phyloP scores from a whole-genome alignment of 441 rosid genomes.

The Lepidium campestre region DNA sequence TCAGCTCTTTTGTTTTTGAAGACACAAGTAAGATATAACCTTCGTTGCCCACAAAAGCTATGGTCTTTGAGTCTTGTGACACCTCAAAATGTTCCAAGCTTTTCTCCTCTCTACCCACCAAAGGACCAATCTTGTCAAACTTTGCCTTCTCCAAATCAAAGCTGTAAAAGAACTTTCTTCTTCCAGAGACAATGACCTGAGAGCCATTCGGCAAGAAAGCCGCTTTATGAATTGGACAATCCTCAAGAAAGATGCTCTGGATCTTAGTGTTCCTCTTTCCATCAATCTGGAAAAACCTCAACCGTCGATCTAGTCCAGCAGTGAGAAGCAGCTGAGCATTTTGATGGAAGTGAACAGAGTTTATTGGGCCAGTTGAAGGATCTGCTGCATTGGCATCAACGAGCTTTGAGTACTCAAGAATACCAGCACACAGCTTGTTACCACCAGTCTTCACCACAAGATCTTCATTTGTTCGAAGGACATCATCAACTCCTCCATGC shows the following conservation, averaged over 20 bases:
- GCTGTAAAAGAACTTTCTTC: conserved; percentile 86
- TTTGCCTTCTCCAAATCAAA: conserved; percentile 77
- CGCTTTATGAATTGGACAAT: conserved; percentile 76
- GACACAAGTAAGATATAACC: conserved; percentile 82
- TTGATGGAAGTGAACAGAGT: conserved; percentile 80
- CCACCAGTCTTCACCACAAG: conserved; percentile 60
- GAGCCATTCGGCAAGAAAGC: conserved; percentile 84
- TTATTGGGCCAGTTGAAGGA: conserved; percentile 57
- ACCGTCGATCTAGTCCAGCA: conserved; percentile 65
- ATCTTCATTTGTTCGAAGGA: conserved; percentile 69
- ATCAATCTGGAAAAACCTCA: conserved; percentile 85
- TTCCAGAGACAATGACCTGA: conserved; percentile 81
- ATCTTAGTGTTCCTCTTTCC: conserved; percentile 84
- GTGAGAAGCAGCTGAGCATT: conserved; percentile 79
- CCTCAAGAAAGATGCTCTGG: conserved; percentile 84
- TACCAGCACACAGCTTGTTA: conserved; percentile 54
- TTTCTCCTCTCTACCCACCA: conserved; percentile 91
- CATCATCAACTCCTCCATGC: conserved; percentile 40
- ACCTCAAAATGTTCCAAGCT: conserved; percentile 87
- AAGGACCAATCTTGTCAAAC: conserved; percentile 77
- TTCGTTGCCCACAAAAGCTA: conserved; percentile 84
- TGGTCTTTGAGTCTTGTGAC: conserved; percentile 67
- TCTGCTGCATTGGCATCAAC: conserved; percentile 79
- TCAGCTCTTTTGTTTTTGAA: conserved; percentile 71
- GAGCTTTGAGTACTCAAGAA: conserved; percentile 72